Conservation (phyloP, 805 yeast species). For the Kodamaea jinghongensis region DNA sequence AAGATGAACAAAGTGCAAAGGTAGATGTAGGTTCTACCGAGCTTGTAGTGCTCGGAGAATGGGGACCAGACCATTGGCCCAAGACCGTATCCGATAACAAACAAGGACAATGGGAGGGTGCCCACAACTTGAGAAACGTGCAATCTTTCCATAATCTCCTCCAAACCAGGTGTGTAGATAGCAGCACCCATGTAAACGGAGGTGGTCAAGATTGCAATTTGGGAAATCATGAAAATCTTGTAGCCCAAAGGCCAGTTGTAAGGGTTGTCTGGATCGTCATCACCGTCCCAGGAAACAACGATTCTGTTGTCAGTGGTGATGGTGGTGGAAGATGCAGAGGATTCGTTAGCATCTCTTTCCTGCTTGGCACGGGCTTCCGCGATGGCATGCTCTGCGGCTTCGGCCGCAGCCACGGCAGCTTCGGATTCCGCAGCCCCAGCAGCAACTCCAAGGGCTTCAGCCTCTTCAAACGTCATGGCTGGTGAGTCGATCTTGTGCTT, state of each 20-base stretch:
- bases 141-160: constrained; percentile 42
- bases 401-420: background rate
- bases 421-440: constrained; percentile 1
- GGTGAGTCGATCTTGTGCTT: background rate
- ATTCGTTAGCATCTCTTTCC: background rate
- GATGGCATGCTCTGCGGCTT: background rate
- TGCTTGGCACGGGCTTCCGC: background rate
- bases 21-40: constrained; percentile 54
- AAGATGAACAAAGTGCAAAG: constrained; percentile 46
- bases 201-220: constrained; percentile 41
- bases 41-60: constrained; percentile 48
- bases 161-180: constrained; percentile 49
- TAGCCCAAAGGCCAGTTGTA: constrained; percentile 47
- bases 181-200: constrained; percentile 56
- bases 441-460: background rate
- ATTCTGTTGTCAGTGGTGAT: background rate
- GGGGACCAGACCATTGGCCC: constrained; percentile 61
- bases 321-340: constrained; percentile 1
- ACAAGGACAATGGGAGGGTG: constrained; percentile 49
- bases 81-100: constrained; percentile 56
- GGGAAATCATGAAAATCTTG: constrained; percentile 34
- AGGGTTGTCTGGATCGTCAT: constrained; percentile 53
- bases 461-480: background rate
- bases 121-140: constrained; percentile 43
- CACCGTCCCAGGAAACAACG: constrained; percentile 34